Evolutionary conservation across 2,329 filamentous ascomycete genomes (phyloP).

Genomic region (Ophiognomonia clavigignenti-juglandacearum): DNA sequence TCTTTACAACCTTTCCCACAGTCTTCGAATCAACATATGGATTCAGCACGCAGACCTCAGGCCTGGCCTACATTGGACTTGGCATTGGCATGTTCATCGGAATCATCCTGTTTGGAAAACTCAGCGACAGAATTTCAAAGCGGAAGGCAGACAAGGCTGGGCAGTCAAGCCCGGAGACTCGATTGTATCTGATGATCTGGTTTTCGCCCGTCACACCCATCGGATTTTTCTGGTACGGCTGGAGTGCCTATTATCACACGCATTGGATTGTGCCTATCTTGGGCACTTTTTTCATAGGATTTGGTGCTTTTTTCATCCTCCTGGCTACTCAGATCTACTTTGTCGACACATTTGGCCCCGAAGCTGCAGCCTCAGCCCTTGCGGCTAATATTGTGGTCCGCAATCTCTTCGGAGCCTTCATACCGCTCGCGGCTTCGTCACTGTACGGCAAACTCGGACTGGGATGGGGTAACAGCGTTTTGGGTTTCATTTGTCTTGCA

Average conservation of each 20-base stretch:
- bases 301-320: constrained; percentile 35
- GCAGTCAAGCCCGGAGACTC: background rate
- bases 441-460: constrained; percentile 54
- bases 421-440: constrained; percentile 50
- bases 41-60: constrained; percentile 44
- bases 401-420: constrained; percentile 46
- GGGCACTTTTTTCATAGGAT: constrained; percentile 43
- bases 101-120: no score
- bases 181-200: background rate
- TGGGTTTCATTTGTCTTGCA: background rate
- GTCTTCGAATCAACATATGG: constrained; percentile 48
- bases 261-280: constrained; percentile 38
- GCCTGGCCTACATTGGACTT: constrained; percentile 54
- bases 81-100: no score
- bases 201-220: constrained; percentile 37
- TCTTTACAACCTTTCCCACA: constrained; percentile 40
- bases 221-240: constrained; percentile 28
- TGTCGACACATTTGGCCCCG: background rate
- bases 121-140: no score
- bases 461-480: constrained; percentile 31
- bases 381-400: constrained; percentile 57
- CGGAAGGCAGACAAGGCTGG: no score
- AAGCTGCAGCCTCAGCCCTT: constrained; percentile 48
- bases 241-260: constrained; percentile 18
- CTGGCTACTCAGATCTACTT: constrained; percentile 37